A percentile compares a stretch with the other conserved stretches of the same genome.
Conservation (phyloP, 2,329 filamentous ascomycete species). For the Xylogone sp. region DNA sequence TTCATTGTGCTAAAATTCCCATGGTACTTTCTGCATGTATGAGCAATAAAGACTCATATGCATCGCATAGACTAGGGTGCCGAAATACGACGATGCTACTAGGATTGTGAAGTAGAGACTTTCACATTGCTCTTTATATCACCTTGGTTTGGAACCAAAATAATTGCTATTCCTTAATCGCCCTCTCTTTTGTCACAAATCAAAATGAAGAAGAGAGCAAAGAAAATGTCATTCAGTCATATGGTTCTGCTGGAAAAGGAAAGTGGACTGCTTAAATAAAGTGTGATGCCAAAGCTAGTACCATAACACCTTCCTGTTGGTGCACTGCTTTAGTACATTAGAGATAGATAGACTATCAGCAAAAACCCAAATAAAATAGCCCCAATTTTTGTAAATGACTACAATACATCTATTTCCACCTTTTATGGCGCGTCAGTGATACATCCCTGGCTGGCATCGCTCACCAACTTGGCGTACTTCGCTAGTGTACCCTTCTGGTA, state of each 20-base stretch:
- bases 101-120: background rate
- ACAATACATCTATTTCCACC: background rate
- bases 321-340: background rate
- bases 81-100: background rate
- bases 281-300: too few relatives aligned
- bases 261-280: too few relatives aligned
- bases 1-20: too few relatives aligned
- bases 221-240: too few relatives aligned
- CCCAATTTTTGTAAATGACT: background rate
- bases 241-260: too few relatives aligned
- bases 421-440: constrained; percentile 44
- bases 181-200: too few relatives aligned
- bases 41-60: background rate
- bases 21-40: background rate
- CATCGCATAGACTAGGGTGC: background rate
- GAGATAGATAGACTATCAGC: background rate
- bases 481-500: constrained; percentile 55
- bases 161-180: too few relatives aligned
- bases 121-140: too few relatives aligned
- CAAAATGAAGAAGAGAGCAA: too few relatives aligned
- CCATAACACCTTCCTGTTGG: background rate
- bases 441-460: constrained; percentile 55
- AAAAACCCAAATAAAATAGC: background rate
- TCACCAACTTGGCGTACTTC: constrained; percentile 52
- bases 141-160: too few relatives aligned